Base-by-base conservation (phyloP, 2,329 filamentous ascomycete species). In the Exophiala aquamarina region DNA sequence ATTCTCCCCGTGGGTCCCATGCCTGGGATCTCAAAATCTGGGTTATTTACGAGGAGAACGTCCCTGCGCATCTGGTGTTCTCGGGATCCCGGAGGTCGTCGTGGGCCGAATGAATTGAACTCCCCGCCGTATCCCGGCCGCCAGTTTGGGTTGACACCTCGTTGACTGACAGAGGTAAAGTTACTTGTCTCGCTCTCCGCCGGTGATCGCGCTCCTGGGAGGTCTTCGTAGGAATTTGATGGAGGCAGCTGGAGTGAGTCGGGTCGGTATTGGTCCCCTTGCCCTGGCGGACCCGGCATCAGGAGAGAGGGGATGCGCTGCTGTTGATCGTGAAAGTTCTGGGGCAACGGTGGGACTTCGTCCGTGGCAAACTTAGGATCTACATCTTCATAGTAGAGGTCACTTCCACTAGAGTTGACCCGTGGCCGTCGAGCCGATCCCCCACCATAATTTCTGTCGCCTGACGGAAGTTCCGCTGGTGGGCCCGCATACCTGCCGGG, bases 81-180 rank as follows among this genome's bases (percentile, higher is more conserved):
- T 44, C 70, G 66, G 31, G 72, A 70, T 29, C 70, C 66, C 15
- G 69, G 70, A 45, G 70, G 62, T 61, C 71, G 57, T 58, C 69
- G 55, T 66, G 73, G 58, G 60, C 72, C 57, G 69, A 70, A 56
- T 51, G 55, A 59, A 61, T 57, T 56, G 57, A 62, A 55, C 40
- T 62, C 56, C 8, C 48, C 54, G 3, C 76, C 71, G 21, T 53
- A 50, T 14, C 75, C 72, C 2, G 79, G 81, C 53, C 86, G 81
- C 91, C 92, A 96, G 50, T 84, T 83, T 5, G 91, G 92, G 65
- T 96, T 96, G 44, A 96, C 73, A 1, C 87, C 87, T 26, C 92
- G 81, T 67, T 96, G 90, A 0, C 86, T 92, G 36, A 97, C 86
- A 9, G 87, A 93, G 1, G 92, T 96, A 68, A 95, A 96, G 59